Percentiles rank a stretch among this genome's conserved stretches.
These are phyloP conservation scores for Colletotrichum musae DNA, from an alignment of 2,329 filamentous ascomycete species.

Conservation along the genomic window DNA sequence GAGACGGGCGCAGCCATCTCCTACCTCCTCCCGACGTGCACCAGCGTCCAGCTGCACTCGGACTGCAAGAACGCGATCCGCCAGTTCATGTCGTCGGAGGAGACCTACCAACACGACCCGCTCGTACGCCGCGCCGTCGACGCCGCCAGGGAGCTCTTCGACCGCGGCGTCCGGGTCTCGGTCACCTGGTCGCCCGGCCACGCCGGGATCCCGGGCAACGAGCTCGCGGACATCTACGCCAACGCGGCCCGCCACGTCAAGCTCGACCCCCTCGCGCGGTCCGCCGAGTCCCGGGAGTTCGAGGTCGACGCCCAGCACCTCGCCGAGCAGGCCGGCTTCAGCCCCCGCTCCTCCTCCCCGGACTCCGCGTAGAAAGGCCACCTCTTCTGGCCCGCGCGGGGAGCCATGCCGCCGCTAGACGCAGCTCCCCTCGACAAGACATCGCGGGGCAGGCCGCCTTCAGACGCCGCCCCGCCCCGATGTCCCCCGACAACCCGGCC, in stretches of 20 bases:
- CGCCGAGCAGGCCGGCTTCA: background rate
- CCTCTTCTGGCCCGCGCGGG: no score
- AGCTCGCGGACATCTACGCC: constrained; percentile 9
- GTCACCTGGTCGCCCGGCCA: constrained; percentile 33
- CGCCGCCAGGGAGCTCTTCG: constrained; percentile 4
- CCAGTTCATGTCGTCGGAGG: background rate
- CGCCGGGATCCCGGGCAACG: constrained; percentile 19
- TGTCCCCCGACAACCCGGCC: no score
- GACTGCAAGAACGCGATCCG: constrained; percentile 25
- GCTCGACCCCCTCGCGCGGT: background rate
- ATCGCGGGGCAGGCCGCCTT: no score
- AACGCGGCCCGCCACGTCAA: background rate
- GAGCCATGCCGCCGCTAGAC: no score
- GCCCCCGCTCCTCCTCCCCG: no score
- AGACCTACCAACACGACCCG: background rate
- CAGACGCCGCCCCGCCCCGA: no score
- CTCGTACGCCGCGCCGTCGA: constrained; percentile 22
- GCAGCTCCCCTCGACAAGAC: no score
- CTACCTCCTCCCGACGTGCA: constrained; percentile 2
- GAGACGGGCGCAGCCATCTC: constrained; percentile 16
- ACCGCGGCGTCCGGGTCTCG: background rate
- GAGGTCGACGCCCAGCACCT: background rate
- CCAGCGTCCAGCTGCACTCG: constrained; percentile 12
- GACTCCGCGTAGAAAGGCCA: no score
- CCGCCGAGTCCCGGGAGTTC: constrained; percentile 1